Conservation (phyloP, 768 basidiomycete genomes). For the Suillus paluster region DNA sequence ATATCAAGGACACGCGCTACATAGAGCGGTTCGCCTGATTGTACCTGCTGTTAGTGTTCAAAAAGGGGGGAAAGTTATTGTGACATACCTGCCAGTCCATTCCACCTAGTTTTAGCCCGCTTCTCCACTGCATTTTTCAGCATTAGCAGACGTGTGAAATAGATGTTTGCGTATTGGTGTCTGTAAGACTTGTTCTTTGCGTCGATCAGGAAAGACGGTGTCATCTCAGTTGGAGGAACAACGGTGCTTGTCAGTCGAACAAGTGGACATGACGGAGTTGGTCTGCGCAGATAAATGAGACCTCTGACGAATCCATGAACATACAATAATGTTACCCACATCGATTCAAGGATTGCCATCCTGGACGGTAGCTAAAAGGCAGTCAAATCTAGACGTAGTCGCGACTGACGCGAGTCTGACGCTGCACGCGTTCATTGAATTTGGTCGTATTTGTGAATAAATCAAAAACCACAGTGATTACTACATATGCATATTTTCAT, state of each 20-base stretch:
- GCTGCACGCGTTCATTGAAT: slow-evolving; percentile 12
- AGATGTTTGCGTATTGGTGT: slow-evolving; percentile 76
- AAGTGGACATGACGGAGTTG: slow-evolving; percentile 23
- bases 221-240: slow-evolving; percentile 30
- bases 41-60: not conserved
- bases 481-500: too few relatives aligned
- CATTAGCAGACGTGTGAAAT: slow-evolving; percentile 61
- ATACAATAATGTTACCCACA: slow-evolving; percentile 11
- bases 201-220: slow-evolving; percentile 49
- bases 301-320: not conserved
- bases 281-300: slow-evolving; percentile 20
- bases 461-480: too few relatives aligned
- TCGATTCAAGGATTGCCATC: slow-evolving; percentile 2
- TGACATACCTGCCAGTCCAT: slow-evolving; percentile 43
- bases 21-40: slow-evolving; percentile 64
- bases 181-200: slow-evolving; percentile 55
- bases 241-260: slow-evolving; percentile 34
- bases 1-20: slow-evolving; percentile 90
- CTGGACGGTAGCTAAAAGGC: not conserved
- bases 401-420: not conserved
- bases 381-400: not conserved
- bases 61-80: not conserved
- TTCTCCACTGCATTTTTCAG: slow-evolving; percentile 52
- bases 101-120: slow-evolving; percentile 57
- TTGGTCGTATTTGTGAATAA: slow-evolving; percentile 11